Percentiles rank a stretch among this genome's conserved stretches.
Evolutionary conservation across 108 stramenopile genomes (phyloP).

Genomic region (Discostella stelligeroides): DNA sequence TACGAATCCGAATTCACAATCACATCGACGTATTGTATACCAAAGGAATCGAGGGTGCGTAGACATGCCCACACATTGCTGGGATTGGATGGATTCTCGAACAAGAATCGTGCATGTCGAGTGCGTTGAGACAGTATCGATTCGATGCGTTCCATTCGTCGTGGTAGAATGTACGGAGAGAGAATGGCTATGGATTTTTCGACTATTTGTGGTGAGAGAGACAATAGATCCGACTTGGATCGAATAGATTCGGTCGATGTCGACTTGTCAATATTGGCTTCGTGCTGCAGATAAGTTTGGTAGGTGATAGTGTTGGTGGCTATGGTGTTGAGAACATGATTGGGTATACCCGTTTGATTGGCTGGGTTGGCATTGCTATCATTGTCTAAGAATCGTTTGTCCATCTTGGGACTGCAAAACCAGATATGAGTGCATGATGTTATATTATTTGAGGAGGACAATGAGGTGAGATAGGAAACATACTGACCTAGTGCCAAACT

Average conservation of each 20-base stretch:
- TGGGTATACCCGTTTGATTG: conserved; percentile 26
- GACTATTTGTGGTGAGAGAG: conserved; percentile 32
- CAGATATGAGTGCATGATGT: no score
- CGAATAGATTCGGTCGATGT: conserved; percentile 19
- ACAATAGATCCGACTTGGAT: conserved; percentile 27
- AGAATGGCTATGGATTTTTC: conserved; percentile 40
- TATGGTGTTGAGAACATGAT: conserved; percentile 35
- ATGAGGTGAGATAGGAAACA: no score
- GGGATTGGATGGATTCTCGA: conserved; percentile 94
- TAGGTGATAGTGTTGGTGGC: conserved; percentile 41
- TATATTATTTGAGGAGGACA: no score
- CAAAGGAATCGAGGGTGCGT: conserved; percentile 89
- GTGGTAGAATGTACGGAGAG: conserved; percentile 54
- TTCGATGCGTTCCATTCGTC: conserved; percentile 67
- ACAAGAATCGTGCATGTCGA: conserved; percentile 68
- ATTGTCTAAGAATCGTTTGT: conserved; percentile 28
- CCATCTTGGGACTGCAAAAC: conserved; percentile 44
- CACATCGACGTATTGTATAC: conserved; percentile 81
- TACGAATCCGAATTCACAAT: conserved; percentile 66
- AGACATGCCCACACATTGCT: conserved; percentile 96
- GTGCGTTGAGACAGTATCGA: conserved; percentile 65
- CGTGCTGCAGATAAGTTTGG: conserved; percentile 39
- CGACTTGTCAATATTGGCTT: conserved; percentile 22
- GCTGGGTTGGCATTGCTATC: conserved; percentile 12
- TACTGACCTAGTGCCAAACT: conserved; percentile 43